Evolutionary conservation across 106 monocot species (phyloP).

Genomic region (Dioscorea dumetorum): DNA sequence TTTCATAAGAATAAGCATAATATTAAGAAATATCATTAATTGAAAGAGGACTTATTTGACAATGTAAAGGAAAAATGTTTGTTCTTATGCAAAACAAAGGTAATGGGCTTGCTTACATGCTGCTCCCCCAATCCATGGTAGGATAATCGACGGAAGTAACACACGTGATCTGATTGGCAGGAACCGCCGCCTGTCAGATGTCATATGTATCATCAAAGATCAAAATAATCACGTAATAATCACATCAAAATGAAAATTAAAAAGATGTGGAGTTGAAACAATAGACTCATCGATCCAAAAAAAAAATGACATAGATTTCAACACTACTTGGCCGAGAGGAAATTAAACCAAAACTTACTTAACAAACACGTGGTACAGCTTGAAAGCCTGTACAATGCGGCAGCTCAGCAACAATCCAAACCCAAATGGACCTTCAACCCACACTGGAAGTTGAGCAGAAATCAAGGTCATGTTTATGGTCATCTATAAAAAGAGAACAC

Average conservation of each 20-base stretch:
- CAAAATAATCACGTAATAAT: not conserved
- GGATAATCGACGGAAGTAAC: slow-evolving; percentile 16
- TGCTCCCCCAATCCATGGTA: slow-evolving; percentile 24
- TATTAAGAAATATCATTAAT: too few relatives aligned
- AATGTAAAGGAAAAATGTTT: too few relatives aligned
- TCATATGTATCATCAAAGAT: not conserved
- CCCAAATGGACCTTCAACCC: slow-evolving; percentile 33
- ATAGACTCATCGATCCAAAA: not conserved
- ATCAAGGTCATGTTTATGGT: too few relatives aligned
- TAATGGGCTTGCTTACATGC: slow-evolving; percentile 10
- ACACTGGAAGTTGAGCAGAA: slow-evolving; percentile 14
- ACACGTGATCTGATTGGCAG: slow-evolving; percentile 10
- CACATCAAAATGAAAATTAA: not conserved
- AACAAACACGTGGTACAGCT: slow-evolving; percentile 29
- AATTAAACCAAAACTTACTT: slow-evolving; percentile 16
- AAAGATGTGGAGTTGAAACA: not conserved
- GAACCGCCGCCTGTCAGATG: slow-evolving; percentile 7
- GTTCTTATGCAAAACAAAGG: not conserved
- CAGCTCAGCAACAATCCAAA: slow-evolving; percentile 43
- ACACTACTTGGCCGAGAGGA: too few relatives aligned
- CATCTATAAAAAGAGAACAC: too few relatives aligned
- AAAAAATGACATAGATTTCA: not conserved
- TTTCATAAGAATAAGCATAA: not conserved
- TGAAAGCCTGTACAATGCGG: slow-evolving; percentile 29
- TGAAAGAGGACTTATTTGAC: too few relatives aligned